Evolutionary conservation across 2,329 filamentous ascomycete species (phyloP).

Genomic region (Ophiostoma angusticollis): DNA sequence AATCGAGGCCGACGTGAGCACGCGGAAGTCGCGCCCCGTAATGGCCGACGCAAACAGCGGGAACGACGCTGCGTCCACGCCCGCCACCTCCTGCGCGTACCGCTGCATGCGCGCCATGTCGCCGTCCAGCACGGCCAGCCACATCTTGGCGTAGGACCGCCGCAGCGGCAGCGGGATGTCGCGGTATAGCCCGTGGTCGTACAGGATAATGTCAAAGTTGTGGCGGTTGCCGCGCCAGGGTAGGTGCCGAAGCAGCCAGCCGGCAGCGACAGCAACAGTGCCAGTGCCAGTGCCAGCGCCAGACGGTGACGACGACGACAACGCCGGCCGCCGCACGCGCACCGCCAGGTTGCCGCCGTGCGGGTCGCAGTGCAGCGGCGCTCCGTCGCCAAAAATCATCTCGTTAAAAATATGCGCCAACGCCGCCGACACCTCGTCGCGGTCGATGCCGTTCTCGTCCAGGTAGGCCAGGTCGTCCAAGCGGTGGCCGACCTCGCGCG

Average conservation of each 20-base stretch:
- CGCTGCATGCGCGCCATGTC: constrained; percentile 77
- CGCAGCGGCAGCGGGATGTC: constrained; percentile 71
- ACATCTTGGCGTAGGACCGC: constrained; percentile 87
- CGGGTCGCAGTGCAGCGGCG: constrained; percentile 89
- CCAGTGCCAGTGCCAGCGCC: too few species aligned
- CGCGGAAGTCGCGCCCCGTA: constrained; percentile 78
- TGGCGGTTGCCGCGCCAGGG: constrained; percentile 30
- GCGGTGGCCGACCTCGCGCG: constrained; percentile 73
- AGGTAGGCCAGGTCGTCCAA: constrained; percentile 83
- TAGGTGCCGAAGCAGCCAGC: constrained; percentile 2
- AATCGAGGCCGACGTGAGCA: constrained; percentile 48
- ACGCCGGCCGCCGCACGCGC: constrained; percentile 21
- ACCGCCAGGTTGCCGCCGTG: constrained; percentile 95
- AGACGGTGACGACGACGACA: not conserved
- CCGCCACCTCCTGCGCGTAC: constrained; percentile 80
- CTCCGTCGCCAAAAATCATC: constrained; percentile 90
- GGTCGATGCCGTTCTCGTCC: constrained; percentile 74
- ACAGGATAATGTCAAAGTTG: constrained; percentile 93
- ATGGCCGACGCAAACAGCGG: constrained; percentile 93
- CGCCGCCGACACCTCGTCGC: constrained; percentile 88
- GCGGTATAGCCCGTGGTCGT: constrained; percentile 93
- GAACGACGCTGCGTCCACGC: constrained; percentile 79
- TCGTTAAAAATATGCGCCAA: constrained; percentile 93
- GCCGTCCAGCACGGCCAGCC: constrained; percentile 87
- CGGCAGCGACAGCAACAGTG: not conserved